Base-by-base conservation (phyloP, 176 grass and related monocot genomes). In the Poa pratensis region DNA sequence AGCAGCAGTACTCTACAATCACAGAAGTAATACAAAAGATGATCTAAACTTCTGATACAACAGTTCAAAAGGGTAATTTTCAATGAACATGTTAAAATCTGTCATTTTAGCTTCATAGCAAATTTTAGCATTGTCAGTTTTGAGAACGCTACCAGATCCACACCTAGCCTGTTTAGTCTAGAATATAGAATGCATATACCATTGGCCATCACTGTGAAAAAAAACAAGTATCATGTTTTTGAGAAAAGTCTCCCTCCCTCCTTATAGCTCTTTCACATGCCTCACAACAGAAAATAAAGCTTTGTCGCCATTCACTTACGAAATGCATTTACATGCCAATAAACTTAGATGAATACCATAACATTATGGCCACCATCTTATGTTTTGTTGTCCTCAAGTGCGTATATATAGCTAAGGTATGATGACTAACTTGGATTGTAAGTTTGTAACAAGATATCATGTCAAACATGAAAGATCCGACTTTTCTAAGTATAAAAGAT, bases 11-110 rank as follows among this genome's bases (percentile, higher is more conserved):
- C 22, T 73, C 40, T 73, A 49, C 22, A 48, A 73, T 73, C 69
- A 73, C 69, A 43, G 26, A 15, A 16, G 42, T 15, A 73, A 73
- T 73, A 73, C 42, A 72, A 23, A 48, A 46, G n/a, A 32, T 30
- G 52, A 48, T 32, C 61, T 64, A 5, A 30, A 64, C 26, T 64
- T 49, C 59, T 49, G 42, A 65, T n/a, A 7, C 26, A 66, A 64
- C 60, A 50, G 14, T 48, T 51, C 18, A 27, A 66, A 51, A 66
- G 45, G 10, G 34, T 10, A 50, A 34, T 67, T 80, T 26, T 11
- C 9, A 32, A 65, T 37, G 9, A 65, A 50, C 23, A 67, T 65
- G 22, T 80, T 66, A 40, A 63, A 80, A 80, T 48, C 24, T 67
- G 10, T 28, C 50, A 80, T 66, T 69, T 68, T 28, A 67, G 60